Percentiles rank a stretch among this genome's conserved stretches.
These are phyloP conservation scores for Knoxia roxburghii DNA, from an alignment of 257 asterid genomes.

Conservation along the genomic window DNA sequence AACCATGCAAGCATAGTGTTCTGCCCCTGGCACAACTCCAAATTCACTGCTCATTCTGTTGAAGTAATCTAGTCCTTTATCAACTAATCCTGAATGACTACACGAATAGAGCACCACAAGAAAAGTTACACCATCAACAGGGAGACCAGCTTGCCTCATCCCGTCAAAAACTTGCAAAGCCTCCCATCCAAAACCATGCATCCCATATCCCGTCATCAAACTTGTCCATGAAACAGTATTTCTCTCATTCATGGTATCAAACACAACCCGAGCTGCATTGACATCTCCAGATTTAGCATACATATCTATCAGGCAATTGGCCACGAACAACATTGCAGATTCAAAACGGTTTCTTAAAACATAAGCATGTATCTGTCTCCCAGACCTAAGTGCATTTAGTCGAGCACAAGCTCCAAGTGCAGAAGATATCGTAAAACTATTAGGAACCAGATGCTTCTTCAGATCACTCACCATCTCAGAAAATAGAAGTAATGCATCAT, in stretches of 20 bases:
- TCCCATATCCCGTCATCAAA: constrained; percentile 82
- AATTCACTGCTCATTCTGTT: constrained; percentile 49
- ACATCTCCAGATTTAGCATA: constrained; percentile 85
- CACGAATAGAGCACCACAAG: constrained; percentile 84
- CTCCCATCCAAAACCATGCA: constrained; percentile 83
- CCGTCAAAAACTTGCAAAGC: constrained; percentile 53
- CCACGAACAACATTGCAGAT: constrained; percentile 59
- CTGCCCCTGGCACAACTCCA: constrained; percentile 58
- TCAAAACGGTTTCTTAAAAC: constrained; percentile 52
- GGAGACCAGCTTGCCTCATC: constrained; percentile 47
- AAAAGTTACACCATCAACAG: constrained; percentile 68
- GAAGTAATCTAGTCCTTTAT: constrained; percentile 63
- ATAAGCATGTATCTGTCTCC: constrained; percentile 68
- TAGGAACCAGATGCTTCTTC: constrained; percentile 44
- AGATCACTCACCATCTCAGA: constrained; percentile 46
- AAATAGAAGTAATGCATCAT: constrained; percentile 59
- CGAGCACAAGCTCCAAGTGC: constrained; percentile 84
- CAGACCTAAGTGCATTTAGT: constrained; percentile 56
- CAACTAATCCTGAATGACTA: constrained; percentile 90
- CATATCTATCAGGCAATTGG: constrained; percentile 88
- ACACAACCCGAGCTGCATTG: constrained; percentile 60
- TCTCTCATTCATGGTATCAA: constrained; percentile 51
- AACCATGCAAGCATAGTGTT: constrained; percentile 84
- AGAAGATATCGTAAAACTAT: constrained; percentile 71
- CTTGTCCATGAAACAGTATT: constrained; percentile 83